Percentiles rank a stretch among this genome's conserved stretches.
Evolutionary conservation across 140 eudicot genomes (phyloP).

Genomic region (Oenanthe javanica): DNA sequence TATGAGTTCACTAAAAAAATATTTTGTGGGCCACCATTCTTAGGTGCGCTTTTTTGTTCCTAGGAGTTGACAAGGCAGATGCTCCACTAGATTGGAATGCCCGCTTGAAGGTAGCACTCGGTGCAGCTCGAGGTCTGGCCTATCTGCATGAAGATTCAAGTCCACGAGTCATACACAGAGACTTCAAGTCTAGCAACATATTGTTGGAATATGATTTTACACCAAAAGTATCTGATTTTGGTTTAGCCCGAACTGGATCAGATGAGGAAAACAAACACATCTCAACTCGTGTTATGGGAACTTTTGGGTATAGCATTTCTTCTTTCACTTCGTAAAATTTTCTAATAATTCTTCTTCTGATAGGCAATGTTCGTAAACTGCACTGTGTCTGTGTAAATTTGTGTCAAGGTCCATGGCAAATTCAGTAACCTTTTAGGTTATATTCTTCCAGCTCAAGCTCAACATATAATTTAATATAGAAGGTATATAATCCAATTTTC

Average conservation of each 20-base stretch:
- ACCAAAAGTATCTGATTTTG: slow-evolving; percentile 92
- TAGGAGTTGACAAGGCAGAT: slow-evolving; percentile 60
- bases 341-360: background rate
- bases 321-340: background rate
- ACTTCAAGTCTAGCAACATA: slow-evolving; percentile 90
- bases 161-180: slow-evolving; percentile 92
- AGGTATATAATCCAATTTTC: background rate
- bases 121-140: slow-evolving; percentile 92
- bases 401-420: background rate
- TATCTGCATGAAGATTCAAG: slow-evolving; percentile 95
- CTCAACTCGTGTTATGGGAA: slow-evolving; percentile 94
- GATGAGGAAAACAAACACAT: slow-evolving; percentile 77
- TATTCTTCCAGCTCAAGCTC: background rate
- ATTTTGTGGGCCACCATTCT: background rate
- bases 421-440: background rate
- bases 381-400: background rate
- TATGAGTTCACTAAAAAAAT: background rate
- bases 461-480: background rate
- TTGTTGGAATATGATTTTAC: slow-evolving; percentile 76
- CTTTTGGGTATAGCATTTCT: slow-evolving; percentile 61
- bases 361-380: background rate
- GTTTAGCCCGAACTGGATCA: slow-evolving; percentile 74
- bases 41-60: slow-evolving; percentile 7
- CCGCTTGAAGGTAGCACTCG: slow-evolving; percentile 80
- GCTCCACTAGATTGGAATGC: slow-evolving; percentile 82